A percentile compares a stretch with the other conserved stretches of the same genome.
Evolutionary conservation across 768 basidiomycete genomes (phyloP).

Genomic region (Russula brevipes): DNA sequence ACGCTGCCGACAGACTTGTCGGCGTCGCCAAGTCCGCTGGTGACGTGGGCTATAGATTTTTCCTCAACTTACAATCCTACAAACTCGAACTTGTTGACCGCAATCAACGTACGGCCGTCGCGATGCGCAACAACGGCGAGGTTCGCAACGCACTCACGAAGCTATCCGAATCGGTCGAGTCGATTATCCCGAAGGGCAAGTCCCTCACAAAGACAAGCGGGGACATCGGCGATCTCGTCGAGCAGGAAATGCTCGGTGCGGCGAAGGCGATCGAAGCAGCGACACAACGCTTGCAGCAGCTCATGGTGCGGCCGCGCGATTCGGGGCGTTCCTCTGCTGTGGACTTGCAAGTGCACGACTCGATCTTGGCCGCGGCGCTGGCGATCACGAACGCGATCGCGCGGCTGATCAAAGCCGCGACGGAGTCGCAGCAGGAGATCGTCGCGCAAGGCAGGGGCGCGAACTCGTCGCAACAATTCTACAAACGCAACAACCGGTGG

Average conservation of each 20-base stretch:
- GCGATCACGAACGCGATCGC: constrained; percentile 95
- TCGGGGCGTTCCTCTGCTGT: constrained; percentile 82
- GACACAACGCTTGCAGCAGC: constrained; percentile 80
- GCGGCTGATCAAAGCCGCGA: constrained; percentile 91
- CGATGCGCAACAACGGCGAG: constrained; percentile 86
- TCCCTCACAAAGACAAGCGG: constrained; percentile 75
- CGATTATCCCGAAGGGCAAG: constrained; percentile 79
- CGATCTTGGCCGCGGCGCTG: constrained; percentile 88
- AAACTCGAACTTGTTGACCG: constrained; percentile 76
- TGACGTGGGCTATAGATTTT: constrained; percentile 84
- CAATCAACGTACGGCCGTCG: constrained; percentile 73
- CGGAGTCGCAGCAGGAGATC: constrained; percentile 97
- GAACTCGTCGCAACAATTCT: constrained; percentile 91
- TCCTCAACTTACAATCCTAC: constrained; percentile 95
- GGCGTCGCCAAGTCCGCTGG: constrained; percentile 79
- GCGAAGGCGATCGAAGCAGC: constrained; percentile 92
- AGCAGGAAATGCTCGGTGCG: constrained; percentile 92
- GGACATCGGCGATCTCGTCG: constrained; percentile 93
- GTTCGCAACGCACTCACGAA: constrained; percentile 75
- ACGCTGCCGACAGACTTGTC: constrained; percentile 87
- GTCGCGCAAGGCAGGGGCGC: constrained; percentile 93
- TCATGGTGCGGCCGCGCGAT: constrained; percentile 89
- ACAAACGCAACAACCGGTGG: constrained; percentile 99
- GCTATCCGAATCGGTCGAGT: constrained; percentile 84
- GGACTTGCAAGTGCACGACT: constrained; percentile 96